These are phyloP conservation scores for Diplodia intermedia DNA, from an alignment of 2,329 filamentous ascomycete genomes.

Conservation along the genomic window DNA sequence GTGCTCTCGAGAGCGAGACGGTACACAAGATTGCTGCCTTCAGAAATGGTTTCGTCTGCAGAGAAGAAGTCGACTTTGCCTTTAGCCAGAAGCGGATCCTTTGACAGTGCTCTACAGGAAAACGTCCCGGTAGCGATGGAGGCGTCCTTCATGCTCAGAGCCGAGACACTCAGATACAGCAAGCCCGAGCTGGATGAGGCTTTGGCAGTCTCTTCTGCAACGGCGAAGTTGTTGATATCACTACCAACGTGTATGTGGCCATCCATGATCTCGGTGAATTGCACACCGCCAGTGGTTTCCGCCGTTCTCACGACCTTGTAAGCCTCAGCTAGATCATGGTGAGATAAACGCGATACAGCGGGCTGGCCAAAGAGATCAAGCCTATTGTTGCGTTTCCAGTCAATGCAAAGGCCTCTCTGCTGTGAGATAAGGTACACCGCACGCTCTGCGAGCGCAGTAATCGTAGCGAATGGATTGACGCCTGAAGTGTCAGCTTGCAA, in stretches of 20 bases:
- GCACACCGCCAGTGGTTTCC: conserved; percentile 53
- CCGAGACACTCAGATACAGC: conserved; percentile 38
- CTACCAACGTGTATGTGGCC: conserved; percentile 61
- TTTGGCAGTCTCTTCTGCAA: conserved; percentile 39
- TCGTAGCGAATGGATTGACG: conserved; percentile 73
- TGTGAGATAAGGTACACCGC: conserved; percentile 61
- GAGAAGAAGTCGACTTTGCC: conserved; percentile 66
- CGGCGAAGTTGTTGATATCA: conserved; percentile 60
- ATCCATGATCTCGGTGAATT: conserved; percentile 70
- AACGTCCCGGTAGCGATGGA: conserved; percentile 67
- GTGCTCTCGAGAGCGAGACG: conserved; percentile 66
- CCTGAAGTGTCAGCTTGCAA: conserved; percentile 33
- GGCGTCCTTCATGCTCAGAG: conserved; percentile 34
- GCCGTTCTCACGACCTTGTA: conserved; percentile 35
- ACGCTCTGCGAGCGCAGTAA: conserved; percentile 71
- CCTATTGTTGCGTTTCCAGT: conserved; percentile 42
- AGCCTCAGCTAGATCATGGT: background rate
- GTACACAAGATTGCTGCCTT: conserved; percentile 66
- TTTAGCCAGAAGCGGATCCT: conserved; percentile 64
- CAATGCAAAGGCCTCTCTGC: conserved; percentile 54
- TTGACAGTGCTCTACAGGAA: conserved; percentile 52
- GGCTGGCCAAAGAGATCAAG: conserved; percentile 34
- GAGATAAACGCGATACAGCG: background rate
- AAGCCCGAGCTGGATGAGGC: conserved; percentile 32
- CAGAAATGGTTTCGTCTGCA: conserved; percentile 60